Evolutionary conservation across 345 rosid species (phyloP).

Genomic region (Salix viminalis): DNA sequence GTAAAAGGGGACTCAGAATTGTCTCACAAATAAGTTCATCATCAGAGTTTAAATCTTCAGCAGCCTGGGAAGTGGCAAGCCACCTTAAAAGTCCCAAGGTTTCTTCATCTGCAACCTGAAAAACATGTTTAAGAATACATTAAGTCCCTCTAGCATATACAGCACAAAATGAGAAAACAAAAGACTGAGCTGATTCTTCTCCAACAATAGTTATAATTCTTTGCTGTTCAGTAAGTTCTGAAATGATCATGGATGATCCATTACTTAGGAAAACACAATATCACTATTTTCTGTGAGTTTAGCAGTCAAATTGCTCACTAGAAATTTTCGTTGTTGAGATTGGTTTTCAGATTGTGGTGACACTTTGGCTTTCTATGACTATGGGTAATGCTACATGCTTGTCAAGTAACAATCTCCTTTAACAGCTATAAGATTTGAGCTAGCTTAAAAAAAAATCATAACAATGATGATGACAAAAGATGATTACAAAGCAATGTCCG

Average conservation of each 20-base stretch:
- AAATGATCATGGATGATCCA: not conserved
- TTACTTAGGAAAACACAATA: too few relatives aligned
- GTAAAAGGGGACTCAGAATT: constrained; percentile 74
- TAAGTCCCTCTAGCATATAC: not conserved
- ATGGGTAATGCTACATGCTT: too few relatives aligned
- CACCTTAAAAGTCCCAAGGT: constrained; percentile 75
- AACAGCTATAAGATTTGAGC: too few relatives aligned
- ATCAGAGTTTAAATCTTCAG: constrained; percentile 86
- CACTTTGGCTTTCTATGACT: too few relatives aligned
- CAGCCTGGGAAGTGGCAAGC: constrained; percentile 90
- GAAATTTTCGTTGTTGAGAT: too few relatives aligned
- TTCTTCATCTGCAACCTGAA: constrained; percentile 62
- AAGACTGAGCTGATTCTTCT: not conserved
- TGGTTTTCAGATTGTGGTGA: too few relatives aligned
- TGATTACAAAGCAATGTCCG: too few relatives aligned
- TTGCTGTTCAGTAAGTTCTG: not conserved
- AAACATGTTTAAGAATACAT: constrained; percentile 12
- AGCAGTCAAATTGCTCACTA: too few relatives aligned
- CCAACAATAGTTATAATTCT: not conserved
- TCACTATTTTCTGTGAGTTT: too few relatives aligned
- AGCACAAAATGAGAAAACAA: not conserved
- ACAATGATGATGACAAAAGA: too few relatives aligned
- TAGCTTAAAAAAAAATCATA: too few relatives aligned
- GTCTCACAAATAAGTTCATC: constrained; percentile 82
- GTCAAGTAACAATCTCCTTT: too few relatives aligned